Base-by-base conservation (phyloP, 495 filamentous ascomycete species). In the Aspergillus leporis region DNA sequence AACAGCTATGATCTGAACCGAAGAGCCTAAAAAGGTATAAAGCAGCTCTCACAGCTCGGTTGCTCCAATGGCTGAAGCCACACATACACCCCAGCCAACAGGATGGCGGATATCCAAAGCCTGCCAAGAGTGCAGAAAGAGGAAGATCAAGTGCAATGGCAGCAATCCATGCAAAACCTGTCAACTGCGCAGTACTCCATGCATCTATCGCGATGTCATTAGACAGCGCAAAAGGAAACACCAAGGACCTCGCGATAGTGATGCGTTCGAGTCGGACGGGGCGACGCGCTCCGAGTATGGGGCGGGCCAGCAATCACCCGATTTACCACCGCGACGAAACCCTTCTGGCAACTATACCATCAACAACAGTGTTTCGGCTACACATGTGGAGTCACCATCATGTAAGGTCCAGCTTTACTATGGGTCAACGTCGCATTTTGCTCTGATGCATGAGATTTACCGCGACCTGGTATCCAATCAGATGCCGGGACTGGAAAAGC, bases 371-470 rank as follows among this genome's bases (percentile, higher is more conserved):
- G 76, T 79, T 12, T 73, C 74, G 0, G 76, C 76, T 16, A 79
- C 76, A 3, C 74, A 79, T 51, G 73, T 76, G 71, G 65, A 72
- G n/a, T 76, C 74, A 2, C 70, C 76, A 3, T 79, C 74, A 23
- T 78, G 73, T 56, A 68, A 70, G 53, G 69, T 79, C 36, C 76
- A 78, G 51, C 61, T 80, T 3, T 80, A 78, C 59, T 80, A 80
- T 69, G 77, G 77, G 0, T 72, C 76, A 0, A 73, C 75, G 0
- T 79, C 77, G 5, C 73, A 78, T 54, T 80, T 80, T 55, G 64
- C 76, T 1, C 70, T 80, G 0, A 76, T 79, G 70, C 74, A 78
- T 45, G 70, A 78, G 38, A 67, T 79, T 32, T 77, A 80, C 51
- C 64, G 73, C 8, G 74, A 74, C 41, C 60, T 79, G 12, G 60